Conservation (phyloP, 179 eudicot genomes). For the Beta corolliflora region DNA sequence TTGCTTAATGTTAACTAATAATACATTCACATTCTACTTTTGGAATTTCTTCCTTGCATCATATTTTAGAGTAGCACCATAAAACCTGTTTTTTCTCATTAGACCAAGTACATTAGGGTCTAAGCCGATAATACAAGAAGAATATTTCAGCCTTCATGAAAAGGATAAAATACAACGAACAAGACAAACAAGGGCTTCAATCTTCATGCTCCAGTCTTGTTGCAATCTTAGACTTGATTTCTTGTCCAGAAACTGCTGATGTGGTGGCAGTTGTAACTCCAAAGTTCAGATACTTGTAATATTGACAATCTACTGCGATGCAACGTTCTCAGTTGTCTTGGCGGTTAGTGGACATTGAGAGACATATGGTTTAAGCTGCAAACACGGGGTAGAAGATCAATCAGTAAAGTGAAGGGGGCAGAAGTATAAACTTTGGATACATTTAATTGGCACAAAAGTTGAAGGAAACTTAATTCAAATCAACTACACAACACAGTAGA, state of each 20-base stretch:
- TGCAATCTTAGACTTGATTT: neutral
- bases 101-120: too few species aligned
- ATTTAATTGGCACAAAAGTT: neutral
- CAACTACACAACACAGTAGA: neutral
- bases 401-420: neutral
- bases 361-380: constrained; percentile 65
- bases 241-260: neutral
- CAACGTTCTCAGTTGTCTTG: constrained; percentile 40
- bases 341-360: constrained; percentile 47
- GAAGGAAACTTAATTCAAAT: neutral
- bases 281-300: neutral
- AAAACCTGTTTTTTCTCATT: too few species aligned
- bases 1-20: too few species aligned
- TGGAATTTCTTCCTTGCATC: too few species aligned
- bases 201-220: neutral
- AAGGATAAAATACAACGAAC: neutral
- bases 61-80: too few species aligned
- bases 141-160: too few species aligned
- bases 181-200: neutral
- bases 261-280: neutral
- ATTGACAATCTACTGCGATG: constrained; percentile 31
- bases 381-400: neutral
- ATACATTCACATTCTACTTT: too few species aligned
- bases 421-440: neutral
- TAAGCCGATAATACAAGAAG: too few species aligned